Base-by-base conservation (phyloP, 2,329 filamentous ascomycete species). In the Colletotrichum musicola region DNA sequence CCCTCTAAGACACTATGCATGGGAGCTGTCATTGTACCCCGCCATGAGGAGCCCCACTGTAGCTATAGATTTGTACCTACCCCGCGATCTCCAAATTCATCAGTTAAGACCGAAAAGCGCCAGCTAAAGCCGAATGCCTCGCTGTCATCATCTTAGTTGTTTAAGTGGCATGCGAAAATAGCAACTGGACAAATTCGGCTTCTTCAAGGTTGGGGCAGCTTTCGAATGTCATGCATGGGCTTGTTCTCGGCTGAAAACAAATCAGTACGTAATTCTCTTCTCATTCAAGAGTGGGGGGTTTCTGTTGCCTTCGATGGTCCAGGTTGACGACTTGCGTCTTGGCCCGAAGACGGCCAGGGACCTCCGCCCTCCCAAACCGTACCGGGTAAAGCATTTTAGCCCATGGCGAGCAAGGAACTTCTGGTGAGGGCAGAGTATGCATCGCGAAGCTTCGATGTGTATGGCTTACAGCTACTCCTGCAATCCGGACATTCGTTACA, bases 51-150 rank as follows among this genome's bases (percentile, higher is more conserved):
- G 66, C 66, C 62, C 66, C 66, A 51, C 66, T 51, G 42, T 27
- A 65, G 55, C 62, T 65, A 16, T 60, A 47, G 30, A 10, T 35
- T 35, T 35, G 30, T 35, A 35, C 30, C n/a, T 69, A 69, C 66
- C 66, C 66, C 66, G 66, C 66, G 50, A 50, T 66, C 66, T 61
- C 62, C 44, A 65, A 69, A 35, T 35, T 35, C 22, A 27, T n/a
- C 30, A 57, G n/a, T 20, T 18, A 27, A 18, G 22, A 57, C 30
- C 16, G 22, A 40, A 57, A 1, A 49, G 49, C 16, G 30, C 49
- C 22, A 22, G 18, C 49, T 16, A 5, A 30, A 38, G 49, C 5
- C 44, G 13, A 16, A 25, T 20, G 44, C 44, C 44, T 46, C 44
- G 16, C 44, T 46, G 38, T 25, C 60, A 67, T 58, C 20, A 53